A percentile compares a stretch with the other conserved stretches of the same genome.
Conservation (phyloP, 148 eudicot species). For the Beta vulgaris region DNA sequence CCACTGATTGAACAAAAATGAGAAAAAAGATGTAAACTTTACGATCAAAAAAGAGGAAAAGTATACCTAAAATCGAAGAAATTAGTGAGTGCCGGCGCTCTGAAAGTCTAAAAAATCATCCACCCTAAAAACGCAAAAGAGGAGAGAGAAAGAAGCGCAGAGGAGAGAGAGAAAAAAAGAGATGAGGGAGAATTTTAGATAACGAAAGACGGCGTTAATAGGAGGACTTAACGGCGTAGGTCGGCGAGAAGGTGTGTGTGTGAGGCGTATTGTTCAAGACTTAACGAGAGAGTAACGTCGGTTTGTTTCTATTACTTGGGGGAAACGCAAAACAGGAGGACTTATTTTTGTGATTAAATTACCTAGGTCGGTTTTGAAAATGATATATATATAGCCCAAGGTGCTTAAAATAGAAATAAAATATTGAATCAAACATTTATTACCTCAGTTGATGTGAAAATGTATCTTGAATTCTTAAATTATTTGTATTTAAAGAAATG, state of each 20-base stretch:
- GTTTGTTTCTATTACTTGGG: slow-evolving; percentile 20
- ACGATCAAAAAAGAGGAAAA: neutral
- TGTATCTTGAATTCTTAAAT: too few species aligned
- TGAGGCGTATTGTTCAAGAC: neutral
- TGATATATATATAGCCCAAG: too few species aligned
- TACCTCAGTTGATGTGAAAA: too few species aligned
- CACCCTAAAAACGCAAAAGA: neutral
- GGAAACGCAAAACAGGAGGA: slow-evolving; percentile 18
- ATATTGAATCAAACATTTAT: too few species aligned
- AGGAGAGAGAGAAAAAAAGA: neutral
- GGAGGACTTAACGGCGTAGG: slow-evolving; percentile 15
- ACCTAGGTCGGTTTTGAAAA: too few species aligned
- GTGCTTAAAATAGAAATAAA: too few species aligned
- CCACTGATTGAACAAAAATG: neutral
- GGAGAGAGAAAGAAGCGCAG: slow-evolving; percentile 8
- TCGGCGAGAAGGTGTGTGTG: slow-evolving; percentile 13
- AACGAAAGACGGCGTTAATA: slow-evolving; percentile 21
- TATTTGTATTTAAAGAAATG: too few species aligned
- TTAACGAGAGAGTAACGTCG: neutral
- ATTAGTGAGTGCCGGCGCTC: neutral
- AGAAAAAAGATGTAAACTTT: neutral
- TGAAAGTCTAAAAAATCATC: neutral
- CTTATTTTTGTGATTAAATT: too few species aligned
- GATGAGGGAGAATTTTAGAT: neutral
- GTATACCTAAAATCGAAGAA: slow-evolving; percentile 3